A percentile compares a stretch with the other conserved stretches of the same genome.
Conservation (phyloP, 306 rosid species). For the Ormosia emarginata region DNA sequence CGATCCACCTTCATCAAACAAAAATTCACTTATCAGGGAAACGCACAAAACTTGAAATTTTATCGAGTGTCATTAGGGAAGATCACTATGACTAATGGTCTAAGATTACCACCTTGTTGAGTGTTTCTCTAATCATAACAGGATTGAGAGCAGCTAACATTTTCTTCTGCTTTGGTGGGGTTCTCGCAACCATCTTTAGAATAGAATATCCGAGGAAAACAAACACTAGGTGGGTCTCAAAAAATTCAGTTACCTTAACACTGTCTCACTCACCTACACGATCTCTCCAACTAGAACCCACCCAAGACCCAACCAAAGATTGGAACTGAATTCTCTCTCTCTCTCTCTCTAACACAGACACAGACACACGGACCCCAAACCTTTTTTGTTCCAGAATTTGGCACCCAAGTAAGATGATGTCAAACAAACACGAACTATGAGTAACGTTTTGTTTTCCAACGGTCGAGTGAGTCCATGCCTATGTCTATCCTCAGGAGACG, state of each 20-base stretch:
- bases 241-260: neutral
- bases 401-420: constrained; percentile 42
- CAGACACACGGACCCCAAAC: constrained; percentile 23
- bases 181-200: constrained; percentile 84
- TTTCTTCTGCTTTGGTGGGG: constrained; percentile 75
- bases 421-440: constrained; percentile 30
- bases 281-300: constrained; percentile 30
- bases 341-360: no score
- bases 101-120: constrained; percentile 71
- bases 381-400: constrained; percentile 36
- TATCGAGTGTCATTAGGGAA: neutral
- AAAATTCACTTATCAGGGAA: neutral
- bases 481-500: constrained; percentile 28
- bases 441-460: constrained; percentile 65
- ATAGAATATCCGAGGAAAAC: constrained; percentile 7
- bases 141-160: constrained; percentile 73
- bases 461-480: constrained; percentile 46
- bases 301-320: constrained; percentile 27
- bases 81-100: neutral
- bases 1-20: constrained; percentile 67
- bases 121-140: constrained; percentile 71
- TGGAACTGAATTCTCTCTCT: constrained; percentile 25
- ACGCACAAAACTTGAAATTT: neutral
- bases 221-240: constrained; percentile 41
- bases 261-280: neutral